Evolutionary conservation across 345 rosid species (phyloP).

Genomic region (Carallia pectinifolia): DNA sequence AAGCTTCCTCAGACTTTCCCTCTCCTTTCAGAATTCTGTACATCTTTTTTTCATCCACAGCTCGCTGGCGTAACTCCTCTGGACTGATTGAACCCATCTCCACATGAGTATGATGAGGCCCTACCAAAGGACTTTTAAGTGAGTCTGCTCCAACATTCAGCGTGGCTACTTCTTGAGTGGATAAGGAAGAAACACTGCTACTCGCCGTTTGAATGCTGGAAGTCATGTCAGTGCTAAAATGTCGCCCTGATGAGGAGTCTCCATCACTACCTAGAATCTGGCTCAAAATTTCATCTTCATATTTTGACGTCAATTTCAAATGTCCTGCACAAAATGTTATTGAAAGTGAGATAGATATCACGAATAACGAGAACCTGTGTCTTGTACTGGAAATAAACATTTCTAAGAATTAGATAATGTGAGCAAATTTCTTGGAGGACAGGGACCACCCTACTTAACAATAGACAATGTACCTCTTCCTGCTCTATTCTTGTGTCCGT

Average conservation of each 20-base stretch:
- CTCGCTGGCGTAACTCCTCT: slow-evolving; percentile 68
- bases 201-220: slow-evolving; percentile 36
- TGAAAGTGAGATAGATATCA: slow-evolving; percentile 1
- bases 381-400: no score
- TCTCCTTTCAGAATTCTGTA: slow-evolving; percentile 68
- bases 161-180: slow-evolving; percentile 29
- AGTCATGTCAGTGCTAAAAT: slow-evolving; percentile 25
- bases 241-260: slow-evolving; percentile 45
- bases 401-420: no score
- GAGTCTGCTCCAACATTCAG: slow-evolving; percentile 30
- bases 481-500: slow-evolving; percentile 55
- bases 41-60: slow-evolving; percentile 69
- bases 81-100: slow-evolving; percentile 45
- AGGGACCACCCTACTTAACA: no score
- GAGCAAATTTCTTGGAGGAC: no score
- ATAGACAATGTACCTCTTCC: slow-evolving; percentile 44
- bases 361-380: no score
- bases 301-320: slow-evolving; percentile 39
- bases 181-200: slow-evolving; percentile 40
- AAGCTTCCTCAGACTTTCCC: slow-evolving; percentile 84
- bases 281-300: slow-evolving; percentile 66
- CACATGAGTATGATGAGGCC: slow-evolving; percentile 19
- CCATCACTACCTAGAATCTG: slow-evolving; percentile 67
- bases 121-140: slow-evolving; percentile 25
- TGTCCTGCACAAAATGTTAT: slow-evolving; percentile 40